These are phyloP conservation scores for Alternaria sp. DNA, from an alignment of 2,329 filamentous ascomycete species.

Conservation along the genomic window DNA sequence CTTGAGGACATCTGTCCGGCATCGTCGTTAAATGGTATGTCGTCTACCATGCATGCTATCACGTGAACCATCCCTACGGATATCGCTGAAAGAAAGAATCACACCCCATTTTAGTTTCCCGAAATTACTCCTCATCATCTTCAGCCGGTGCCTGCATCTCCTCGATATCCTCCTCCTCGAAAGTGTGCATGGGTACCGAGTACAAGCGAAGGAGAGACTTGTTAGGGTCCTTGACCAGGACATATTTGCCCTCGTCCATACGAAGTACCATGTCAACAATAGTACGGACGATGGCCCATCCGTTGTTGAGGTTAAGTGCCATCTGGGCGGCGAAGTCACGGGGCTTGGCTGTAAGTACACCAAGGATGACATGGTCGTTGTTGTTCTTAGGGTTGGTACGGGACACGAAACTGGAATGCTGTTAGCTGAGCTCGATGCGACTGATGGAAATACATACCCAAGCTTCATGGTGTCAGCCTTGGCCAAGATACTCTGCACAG, in stretches of 20 bases:
- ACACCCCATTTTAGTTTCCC: constrained; percentile 3
- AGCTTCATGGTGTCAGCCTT: constrained; percentile 99
- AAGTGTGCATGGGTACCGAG: constrained; percentile 84
- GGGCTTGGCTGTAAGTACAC: constrained; percentile 97
- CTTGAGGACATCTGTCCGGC: constrained; percentile 12
- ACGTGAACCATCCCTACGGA: constrained; percentile 32
- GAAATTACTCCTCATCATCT: constrained; percentile 62
- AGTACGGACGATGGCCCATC: constrained; percentile 98
- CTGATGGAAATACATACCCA: constrained; percentile 67
- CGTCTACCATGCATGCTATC: constrained; percentile 32
- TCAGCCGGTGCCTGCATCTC: constrained; percentile 67
- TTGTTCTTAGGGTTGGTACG: constrained; percentile 90
- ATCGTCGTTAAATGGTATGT: constrained; percentile 26
- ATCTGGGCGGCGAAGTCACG: constrained; percentile 97
- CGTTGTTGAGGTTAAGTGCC: constrained; percentile 96
- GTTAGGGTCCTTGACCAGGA: constrained; percentile 88
- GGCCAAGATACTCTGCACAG: constrained; percentile 93
- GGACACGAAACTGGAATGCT: constrained; percentile 80
- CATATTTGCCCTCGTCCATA: constrained; percentile 80
- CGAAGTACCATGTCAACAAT: constrained; percentile 93
- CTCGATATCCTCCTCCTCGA: constrained; percentile 89
- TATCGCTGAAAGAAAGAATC: constrained; percentile 31
- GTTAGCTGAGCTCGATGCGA: constrained; percentile 15
- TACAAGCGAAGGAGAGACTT: constrained; percentile 94
- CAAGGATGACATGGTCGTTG: constrained; percentile 92